Evolutionary conservation across 2,329 filamentous ascomycete species (phyloP).

Genomic region (Cladorrhinum sp.): DNA sequence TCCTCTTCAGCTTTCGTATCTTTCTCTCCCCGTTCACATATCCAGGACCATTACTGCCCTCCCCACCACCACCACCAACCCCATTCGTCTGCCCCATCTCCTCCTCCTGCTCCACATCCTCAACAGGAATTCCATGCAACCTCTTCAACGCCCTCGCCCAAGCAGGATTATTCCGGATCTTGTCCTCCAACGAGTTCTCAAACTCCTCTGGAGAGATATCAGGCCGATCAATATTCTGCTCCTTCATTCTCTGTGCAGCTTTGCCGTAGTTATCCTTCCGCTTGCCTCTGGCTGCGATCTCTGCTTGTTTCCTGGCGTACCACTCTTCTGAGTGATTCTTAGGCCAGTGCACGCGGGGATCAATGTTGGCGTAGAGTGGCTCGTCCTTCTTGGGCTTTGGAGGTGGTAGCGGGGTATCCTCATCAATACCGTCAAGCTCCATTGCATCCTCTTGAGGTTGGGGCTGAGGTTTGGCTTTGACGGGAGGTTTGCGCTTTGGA

Average conservation of each 20-base stretch:
- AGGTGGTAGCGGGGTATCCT: conserved; percentile 3
- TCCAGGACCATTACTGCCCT: background rate
- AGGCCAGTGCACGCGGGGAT: conserved; percentile 50
- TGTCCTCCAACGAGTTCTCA: conserved; percentile 40
- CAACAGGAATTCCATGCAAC: conserved; percentile 14
- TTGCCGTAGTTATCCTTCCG: conserved; percentile 52
- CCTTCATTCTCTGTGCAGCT: conserved; percentile 38
- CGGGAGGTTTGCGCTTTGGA: background rate
- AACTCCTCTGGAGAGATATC: conserved; percentile 6
- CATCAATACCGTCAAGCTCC: background rate
- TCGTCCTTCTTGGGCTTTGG: conserved; percentile 26
- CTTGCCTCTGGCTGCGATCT: conserved; percentile 47
- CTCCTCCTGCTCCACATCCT: background rate
- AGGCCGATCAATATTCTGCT: conserved; percentile 26
- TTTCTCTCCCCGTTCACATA: background rate
- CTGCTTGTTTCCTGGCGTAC: conserved; percentile 45
- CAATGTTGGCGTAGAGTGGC: conserved; percentile 44
- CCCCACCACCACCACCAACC: background rate
- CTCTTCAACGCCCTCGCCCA: conserved; percentile 44
- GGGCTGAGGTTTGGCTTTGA: background rate
- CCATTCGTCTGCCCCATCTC: background rate
- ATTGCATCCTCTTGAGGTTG: background rate
- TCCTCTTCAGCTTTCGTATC: conserved; percentile 1
- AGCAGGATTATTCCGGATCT: conserved; percentile 42
- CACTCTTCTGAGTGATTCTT: conserved; percentile 44